Evolutionary conservation across 768 basidiomycete genomes (phyloP).

Genomic region (Cyclocybe aegerita): DNA sequence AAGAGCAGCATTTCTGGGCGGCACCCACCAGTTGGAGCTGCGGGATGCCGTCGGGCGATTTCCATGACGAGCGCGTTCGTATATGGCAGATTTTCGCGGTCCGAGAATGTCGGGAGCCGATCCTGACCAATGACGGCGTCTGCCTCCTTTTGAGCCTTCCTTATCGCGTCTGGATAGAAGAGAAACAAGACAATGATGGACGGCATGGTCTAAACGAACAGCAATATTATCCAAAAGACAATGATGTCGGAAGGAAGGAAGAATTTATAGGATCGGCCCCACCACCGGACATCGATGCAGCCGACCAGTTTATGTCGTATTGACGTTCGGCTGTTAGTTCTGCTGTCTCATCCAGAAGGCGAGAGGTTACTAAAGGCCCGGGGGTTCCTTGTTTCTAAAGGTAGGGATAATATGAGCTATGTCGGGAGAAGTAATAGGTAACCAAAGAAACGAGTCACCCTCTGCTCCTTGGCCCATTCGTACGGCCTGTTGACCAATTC

Average conservation of each 20-base stretch:
- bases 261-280: conserved; percentile 57
- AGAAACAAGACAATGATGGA: conserved; percentile 60
- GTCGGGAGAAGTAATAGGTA: not conserved
- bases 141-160: conserved; percentile 61
- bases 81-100: conserved; percentile 55
- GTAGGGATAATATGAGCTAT: not conserved
- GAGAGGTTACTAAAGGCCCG: conserved; percentile 33
- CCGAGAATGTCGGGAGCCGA: conserved; percentile 58
- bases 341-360: conserved; percentile 10
- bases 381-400: conserved; percentile 26
- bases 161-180: conserved; percentile 51
- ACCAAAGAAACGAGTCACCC: conserved; percentile 29
- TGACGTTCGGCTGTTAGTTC: conserved; percentile 7
- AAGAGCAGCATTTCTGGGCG: not conserved
- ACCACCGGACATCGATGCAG: conserved; percentile 51
- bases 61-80: conserved; percentile 22
- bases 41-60: conserved; percentile 16
- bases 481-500: conserved; percentile 48
- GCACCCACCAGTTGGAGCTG: conserved; percentile 18
- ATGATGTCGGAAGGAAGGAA: not conserved
- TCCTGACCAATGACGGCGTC: conserved; percentile 53
- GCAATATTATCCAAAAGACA: not conserved
- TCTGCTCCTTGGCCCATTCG: conserved; percentile 40
- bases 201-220: conserved; percentile 42
- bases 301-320: conserved; percentile 17